Percentiles rank a stretch among this genome's conserved stretches.
phyloP scores from a whole-genome alignment of 257 asterid species.

The Nicotiana otophora region DNA sequence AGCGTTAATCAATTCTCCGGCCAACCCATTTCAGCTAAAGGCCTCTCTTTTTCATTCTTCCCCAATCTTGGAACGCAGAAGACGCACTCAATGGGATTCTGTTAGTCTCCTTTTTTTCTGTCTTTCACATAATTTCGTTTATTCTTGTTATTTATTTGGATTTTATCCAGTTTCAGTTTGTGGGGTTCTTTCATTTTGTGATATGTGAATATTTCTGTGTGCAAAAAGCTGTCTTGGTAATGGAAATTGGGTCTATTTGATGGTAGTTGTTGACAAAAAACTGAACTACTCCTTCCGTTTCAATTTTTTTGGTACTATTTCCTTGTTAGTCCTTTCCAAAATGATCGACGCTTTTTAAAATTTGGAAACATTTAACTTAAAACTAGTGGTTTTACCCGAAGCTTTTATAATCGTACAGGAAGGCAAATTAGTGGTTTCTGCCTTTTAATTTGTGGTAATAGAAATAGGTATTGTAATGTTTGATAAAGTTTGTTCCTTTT shows the following conservation, averaged over 20 bases:
- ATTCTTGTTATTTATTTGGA: neutral
- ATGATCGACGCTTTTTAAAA: no score
- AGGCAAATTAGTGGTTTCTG: neutral
- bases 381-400: neutral
- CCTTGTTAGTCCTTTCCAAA: no score
- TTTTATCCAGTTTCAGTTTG: neutral
- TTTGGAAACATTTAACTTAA: no score
- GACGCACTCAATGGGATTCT: constrained; percentile 55
- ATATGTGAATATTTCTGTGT: neutral
- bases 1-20: constrained; percentile 38
- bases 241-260: neutral
- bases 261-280: neutral
- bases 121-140: neutral
- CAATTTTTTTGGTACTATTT: no score
- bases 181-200: neutral
- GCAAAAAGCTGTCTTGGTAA: neutral
- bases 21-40: constrained; percentile 42
- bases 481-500: neutral
- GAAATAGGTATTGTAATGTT: neutral
- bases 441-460: neutral
- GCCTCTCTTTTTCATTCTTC: constrained; percentile 57
- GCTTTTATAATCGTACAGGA: neutral
- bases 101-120: constrained; percentile 29
- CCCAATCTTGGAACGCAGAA: constrained; percentile 63
- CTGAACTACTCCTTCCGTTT: neutral